Base-by-base conservation (phyloP, 164 flowering plant species). In the Stephania japonica region DNA sequence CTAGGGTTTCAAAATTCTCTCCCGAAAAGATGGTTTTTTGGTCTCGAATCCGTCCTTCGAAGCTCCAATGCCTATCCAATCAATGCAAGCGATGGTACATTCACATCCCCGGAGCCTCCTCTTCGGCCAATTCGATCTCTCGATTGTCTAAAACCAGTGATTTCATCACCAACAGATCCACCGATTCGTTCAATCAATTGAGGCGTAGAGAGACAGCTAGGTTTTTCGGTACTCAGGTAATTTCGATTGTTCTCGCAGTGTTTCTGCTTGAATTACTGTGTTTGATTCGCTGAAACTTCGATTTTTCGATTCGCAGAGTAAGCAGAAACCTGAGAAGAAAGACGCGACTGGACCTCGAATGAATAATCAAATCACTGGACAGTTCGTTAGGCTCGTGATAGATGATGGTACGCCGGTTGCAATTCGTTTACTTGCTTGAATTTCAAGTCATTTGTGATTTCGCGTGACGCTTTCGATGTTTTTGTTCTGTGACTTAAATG, bases 141-240 rank as follows among this genome's bases (percentile, higher is more conserved):
- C 67, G 69, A 24, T 42, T 72, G 0, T 19, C 76, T 7, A 73
- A 66, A 49, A 23, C 59, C 43, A 63, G 70, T 42, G 69, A 43
- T 66, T 23, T n/a, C 6, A 68, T 71, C 38, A 78, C 69, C 6
- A 68, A 73, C 38, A 78, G 71, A 5, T 81, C 81, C n/a, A 42
- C 81, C n/a, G 38, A 61, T 62, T 71, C 62, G 64, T 66, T 56
- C 66, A 13, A 65, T 56, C 71, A 42, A 9, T 61, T 53, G 42
- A 77, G 41, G 71, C 79, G 81, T 4, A 24, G 65, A 18, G 74
- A 70, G 71, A 73, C 74, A 16, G 78, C 78, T 9, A 85, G 97
- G 75, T 86, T 78, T 71, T 87, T 84, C 67, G 91, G 92, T 21
- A 86, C 87, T 4, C 87, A 83, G 92, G 94, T 91, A 78, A 75